phyloP scores from a whole-genome alignment of 2,329 filamentous ascomycete species.

The Colletotrichum sublineola region DNA sequence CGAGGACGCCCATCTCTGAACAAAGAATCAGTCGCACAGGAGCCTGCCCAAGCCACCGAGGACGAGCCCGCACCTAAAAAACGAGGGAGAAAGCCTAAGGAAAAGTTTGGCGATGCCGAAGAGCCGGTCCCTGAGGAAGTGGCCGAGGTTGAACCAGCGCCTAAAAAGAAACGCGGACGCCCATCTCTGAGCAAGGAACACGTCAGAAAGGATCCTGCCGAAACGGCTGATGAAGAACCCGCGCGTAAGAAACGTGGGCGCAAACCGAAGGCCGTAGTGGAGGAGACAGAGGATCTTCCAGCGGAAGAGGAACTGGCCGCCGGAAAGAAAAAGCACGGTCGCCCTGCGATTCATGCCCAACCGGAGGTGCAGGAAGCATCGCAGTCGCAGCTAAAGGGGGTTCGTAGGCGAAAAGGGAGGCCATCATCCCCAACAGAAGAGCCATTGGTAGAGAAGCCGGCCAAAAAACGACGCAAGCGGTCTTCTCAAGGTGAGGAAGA shows the following conservation, averaged over 20 bases:
- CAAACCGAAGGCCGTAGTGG: constrained; percentile 38
- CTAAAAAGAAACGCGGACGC: constrained; percentile 45
- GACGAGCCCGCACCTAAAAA: constrained; percentile 27
- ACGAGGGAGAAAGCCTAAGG: constrained; percentile 25
- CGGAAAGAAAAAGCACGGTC: constrained; percentile 21
- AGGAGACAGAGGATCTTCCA: constrained; percentile 37
- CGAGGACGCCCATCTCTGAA: constrained; percentile 48
- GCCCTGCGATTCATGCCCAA: constrained; percentile 27
- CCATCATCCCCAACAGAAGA: constrained; percentile 6
- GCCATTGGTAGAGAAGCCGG: constrained; percentile 8
- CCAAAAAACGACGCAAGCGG: constrained; percentile 23
- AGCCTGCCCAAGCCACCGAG: constrained; percentile 28
- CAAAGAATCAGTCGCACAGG: constrained; percentile 31
- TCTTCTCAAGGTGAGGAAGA: constrained; percentile 23
- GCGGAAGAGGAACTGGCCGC: constrained; percentile 17
- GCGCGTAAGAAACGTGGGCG: constrained; percentile 41
- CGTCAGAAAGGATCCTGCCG: constrained; percentile 22
- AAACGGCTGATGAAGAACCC: constrained; percentile 31
- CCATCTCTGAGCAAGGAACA: constrained; percentile 46
- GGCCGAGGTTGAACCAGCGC: constrained; percentile 23
- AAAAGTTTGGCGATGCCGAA: constrained; percentile 13
- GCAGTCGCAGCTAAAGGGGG: not conserved
- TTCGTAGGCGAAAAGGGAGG: constrained; percentile 5
- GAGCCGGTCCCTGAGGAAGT: constrained; percentile 14
- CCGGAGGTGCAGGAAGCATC: constrained; percentile 29